phyloP scores from a whole-genome alignment of 2,329 filamentous ascomycete genomes.

The Fusarium marasasianum region DNA sequence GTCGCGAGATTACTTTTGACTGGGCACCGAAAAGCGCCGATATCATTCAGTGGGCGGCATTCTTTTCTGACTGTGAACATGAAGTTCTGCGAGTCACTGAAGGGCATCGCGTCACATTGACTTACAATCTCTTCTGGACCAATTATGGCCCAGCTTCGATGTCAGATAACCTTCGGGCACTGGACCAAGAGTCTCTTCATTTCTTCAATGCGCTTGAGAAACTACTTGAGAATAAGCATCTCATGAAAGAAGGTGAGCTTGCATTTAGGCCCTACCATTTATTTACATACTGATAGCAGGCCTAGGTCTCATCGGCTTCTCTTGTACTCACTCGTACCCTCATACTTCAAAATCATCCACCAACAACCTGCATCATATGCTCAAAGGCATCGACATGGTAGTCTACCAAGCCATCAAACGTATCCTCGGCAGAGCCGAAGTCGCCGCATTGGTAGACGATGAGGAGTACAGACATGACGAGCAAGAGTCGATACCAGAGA shows the following conservation, averaged over 20 bases:
- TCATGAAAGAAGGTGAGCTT: not conserved
- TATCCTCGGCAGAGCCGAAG: not conserved
- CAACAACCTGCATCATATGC: conserved; percentile 43
- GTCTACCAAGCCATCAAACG: conserved; percentile 47
- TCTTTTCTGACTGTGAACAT: conserved; percentile 63
- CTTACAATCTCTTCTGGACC: conserved; percentile 63
- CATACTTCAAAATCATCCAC: conserved; percentile 46
- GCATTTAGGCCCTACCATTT: accelerated
- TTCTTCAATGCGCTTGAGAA: conserved; percentile 8
- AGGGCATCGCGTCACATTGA: conserved; percentile 62
- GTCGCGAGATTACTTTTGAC: conserved; percentile 50
- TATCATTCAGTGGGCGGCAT: conserved; percentile 58
- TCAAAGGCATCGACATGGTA: conserved; percentile 59
- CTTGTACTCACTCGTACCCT: conserved; percentile 58
- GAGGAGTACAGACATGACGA: too few relatives aligned
- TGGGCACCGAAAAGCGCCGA: conserved; percentile 45
- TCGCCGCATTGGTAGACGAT: not conserved
- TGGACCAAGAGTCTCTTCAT: conserved; percentile 25
- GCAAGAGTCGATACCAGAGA: too few relatives aligned
- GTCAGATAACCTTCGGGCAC: not conserved
- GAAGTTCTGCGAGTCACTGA: conserved; percentile 59
- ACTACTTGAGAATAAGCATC: not conserved
- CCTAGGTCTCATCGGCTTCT: conserved; percentile 53
- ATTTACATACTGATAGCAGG: accelerated
- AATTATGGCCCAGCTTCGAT: conserved; percentile 44